These are phyloP conservation scores for Hanseniaspora lindneri DNA, from an alignment of 805 yeast genomes.

Conservation along the genomic window DNA sequence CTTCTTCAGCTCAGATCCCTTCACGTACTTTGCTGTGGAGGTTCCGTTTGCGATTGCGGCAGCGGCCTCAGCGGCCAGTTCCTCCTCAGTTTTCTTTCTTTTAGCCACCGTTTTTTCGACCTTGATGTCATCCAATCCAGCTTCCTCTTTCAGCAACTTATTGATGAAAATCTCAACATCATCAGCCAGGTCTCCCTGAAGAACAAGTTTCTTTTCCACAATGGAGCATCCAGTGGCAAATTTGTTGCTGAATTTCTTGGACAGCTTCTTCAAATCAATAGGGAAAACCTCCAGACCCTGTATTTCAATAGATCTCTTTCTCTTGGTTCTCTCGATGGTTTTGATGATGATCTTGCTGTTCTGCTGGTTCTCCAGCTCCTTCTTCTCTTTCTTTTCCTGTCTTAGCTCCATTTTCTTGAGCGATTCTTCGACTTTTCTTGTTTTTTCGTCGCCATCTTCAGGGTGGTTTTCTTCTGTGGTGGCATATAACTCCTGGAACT, in stretches of 20 bases:
- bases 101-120: constrained; percentile 82
- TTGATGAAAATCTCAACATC: constrained; percentile 71
- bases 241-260: constrained; percentile 84
- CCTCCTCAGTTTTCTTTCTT: constrained; percentile 30
- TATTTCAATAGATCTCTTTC: constrained; percentile 77
- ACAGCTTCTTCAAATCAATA: constrained; percentile 77
- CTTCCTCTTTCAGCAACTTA: constrained; percentile 58
- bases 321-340: constrained; percentile 78
- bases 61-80: constrained; percentile 13
- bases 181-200: constrained; percentile 92
- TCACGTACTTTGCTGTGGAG: constrained; percentile 14
- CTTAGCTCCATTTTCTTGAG: constrained; percentile 74
- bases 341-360: constrained; percentile 73
- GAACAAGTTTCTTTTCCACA: constrained; percentile 74
- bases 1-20: constrained; percentile 12
- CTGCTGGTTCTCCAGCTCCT: constrained; percentile 66
- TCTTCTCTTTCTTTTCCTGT: constrained; percentile 72
- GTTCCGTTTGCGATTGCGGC: constrained; percentile 15
- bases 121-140: constrained; percentile 66
- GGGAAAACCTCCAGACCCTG: constrained; percentile 81
- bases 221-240: constrained; percentile 95
- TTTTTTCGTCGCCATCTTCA: constrained; percentile 52
- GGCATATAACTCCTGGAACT: constrained; percentile 47
- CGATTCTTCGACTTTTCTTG: constrained; percentile 70
- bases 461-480: constrained; percentile 40